These are phyloP conservation scores for Fusarium sp. DNA, from an alignment of 2,329 filamentous ascomycete genomes.

Conservation along the genomic window DNA sequence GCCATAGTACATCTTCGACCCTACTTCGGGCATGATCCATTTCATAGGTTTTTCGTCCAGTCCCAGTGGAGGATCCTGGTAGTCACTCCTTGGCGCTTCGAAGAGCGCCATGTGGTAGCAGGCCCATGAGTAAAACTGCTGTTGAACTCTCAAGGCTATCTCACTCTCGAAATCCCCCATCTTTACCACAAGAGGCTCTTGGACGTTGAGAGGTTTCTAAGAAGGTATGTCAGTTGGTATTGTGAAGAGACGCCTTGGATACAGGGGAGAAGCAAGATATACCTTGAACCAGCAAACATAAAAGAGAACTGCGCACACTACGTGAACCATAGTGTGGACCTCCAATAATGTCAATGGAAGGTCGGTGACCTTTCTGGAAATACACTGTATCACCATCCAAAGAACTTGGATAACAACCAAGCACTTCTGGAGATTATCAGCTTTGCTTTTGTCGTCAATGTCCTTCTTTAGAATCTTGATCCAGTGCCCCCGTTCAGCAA, in stretches of 20 bases:
- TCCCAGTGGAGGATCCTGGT: background rate
- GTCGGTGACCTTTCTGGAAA: slow-evolving; percentile 45
- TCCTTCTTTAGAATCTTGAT: slow-evolving; percentile 14
- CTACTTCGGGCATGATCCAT: background rate
- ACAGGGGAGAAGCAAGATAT: background rate
- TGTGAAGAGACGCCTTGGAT: background rate
- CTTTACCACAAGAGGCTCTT: slow-evolving; percentile 5
- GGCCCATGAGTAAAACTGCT: slow-evolving; percentile 9
- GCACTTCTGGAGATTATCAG: slow-evolving; percentile 49
- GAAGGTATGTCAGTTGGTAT: background rate
- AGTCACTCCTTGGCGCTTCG: background rate
- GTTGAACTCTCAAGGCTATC: slow-evolving; percentile 15
- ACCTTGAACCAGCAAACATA: slow-evolving; percentile 39
- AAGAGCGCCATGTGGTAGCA: background rate
- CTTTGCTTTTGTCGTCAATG: slow-evolving; percentile 54
- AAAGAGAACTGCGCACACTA: slow-evolving; percentile 35
- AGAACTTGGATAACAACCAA: slow-evolving; percentile 52
- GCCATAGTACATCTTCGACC: background rate
- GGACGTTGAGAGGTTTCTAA: slow-evolving; percentile 35
- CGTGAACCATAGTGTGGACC: slow-evolving; percentile 42
- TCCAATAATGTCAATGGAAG: slow-evolving; percentile 54
- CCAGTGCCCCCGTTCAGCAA: slow-evolving; percentile 20
- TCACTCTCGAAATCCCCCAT: slow-evolving; percentile 2
- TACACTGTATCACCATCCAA: slow-evolving; percentile 53
- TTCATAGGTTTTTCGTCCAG: background rate